phyloP scores from a whole-genome alignment of 768 basidiomycete genomes.

The Tephrocybe rancida region DNA sequence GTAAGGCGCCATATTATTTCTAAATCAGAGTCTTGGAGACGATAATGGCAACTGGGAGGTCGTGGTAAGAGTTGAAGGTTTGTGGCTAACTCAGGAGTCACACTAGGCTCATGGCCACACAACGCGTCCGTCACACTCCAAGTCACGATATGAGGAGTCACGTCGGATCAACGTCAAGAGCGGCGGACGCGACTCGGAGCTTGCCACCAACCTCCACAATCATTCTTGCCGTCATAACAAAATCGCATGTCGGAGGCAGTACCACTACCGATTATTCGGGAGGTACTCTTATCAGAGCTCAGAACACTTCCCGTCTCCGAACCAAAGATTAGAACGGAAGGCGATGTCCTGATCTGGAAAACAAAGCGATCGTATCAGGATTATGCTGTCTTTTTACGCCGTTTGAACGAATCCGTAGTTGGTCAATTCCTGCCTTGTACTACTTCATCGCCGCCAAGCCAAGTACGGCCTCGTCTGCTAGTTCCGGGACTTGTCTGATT shows the following conservation, averaged over 20 bases:
- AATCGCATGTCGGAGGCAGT: conserved; percentile 6
- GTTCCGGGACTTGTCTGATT: conserved; percentile 2
- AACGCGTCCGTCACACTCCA: conserved; percentile 10
- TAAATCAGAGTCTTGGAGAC: neutral
- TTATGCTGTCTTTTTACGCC: conserved; percentile 73
- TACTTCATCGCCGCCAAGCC: conserved; percentile 28
- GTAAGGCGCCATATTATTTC: conserved; percentile 53
- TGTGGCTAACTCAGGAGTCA: neutral
- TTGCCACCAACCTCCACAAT: neutral
- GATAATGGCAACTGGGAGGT: neutral
- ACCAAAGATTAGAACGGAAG: conserved; percentile 69
- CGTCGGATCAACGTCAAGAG: too few relatives aligned
- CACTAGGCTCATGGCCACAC: conserved; percentile 20
- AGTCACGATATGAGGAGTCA: too few relatives aligned
- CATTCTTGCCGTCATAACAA: neutral
- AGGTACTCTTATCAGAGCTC: conserved; percentile 25
- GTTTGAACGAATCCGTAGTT: conserved; percentile 78
- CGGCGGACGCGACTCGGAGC: neutral
- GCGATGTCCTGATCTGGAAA: conserved; percentile 76
- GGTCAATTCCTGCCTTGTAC: conserved; percentile 57
- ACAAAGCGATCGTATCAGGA: conserved; percentile 69
- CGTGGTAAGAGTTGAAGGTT: neutral
- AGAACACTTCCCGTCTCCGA: conserved; percentile 32
- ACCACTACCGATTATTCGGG: conserved; percentile 24
- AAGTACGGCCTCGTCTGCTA: conserved; percentile 27